Evolutionary conservation across 2,329 filamentous ascomycete genomes (phyloP).

Genomic region (Plectosphaerella sp.): DNA sequence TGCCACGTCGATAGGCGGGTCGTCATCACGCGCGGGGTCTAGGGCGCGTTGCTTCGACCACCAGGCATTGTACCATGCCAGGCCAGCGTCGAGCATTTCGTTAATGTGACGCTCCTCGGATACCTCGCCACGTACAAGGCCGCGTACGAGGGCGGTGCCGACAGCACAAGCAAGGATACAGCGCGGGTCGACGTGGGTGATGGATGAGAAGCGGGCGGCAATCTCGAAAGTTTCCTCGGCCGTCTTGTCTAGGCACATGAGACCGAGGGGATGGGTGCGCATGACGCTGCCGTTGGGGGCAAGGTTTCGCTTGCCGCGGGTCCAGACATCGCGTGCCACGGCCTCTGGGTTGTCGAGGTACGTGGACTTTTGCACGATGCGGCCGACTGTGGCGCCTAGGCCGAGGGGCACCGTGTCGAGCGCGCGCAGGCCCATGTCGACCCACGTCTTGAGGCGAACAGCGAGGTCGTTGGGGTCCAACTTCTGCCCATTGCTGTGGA

Average conservation of each 20-base stretch:
- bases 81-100: constrained; percentile 30
- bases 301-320: constrained; percentile 26
- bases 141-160: constrained; percentile 39
- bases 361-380: constrained; percentile 31
- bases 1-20: constrained; percentile 24
- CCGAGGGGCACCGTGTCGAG: constrained; percentile 43
- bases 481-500: constrained; percentile 33
- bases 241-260: constrained; percentile 36
- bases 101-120: constrained; percentile 32
- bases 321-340: constrained; percentile 36
- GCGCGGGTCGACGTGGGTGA: constrained; percentile 47
- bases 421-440: constrained; percentile 38
- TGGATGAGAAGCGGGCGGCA: constrained; percentile 34
- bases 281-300: constrained; percentile 50
- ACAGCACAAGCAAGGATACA: constrained; percentile 46
- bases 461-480: constrained; percentile 37
- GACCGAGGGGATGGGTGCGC: constrained; percentile 45
- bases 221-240: constrained; percentile 37
- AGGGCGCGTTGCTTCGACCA: constrained; percentile 13
- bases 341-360: constrained; percentile 34
- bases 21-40: constrained; percentile 15
- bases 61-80: constrained; percentile 28
- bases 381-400: constrained; percentile 40
- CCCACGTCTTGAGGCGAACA: constrained; percentile 39
- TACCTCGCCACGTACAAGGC: constrained; percentile 40